Conservation (phyloP, 225 moss, liverwort and hornwort genomes). For the Marchantia paleacea region DNA sequence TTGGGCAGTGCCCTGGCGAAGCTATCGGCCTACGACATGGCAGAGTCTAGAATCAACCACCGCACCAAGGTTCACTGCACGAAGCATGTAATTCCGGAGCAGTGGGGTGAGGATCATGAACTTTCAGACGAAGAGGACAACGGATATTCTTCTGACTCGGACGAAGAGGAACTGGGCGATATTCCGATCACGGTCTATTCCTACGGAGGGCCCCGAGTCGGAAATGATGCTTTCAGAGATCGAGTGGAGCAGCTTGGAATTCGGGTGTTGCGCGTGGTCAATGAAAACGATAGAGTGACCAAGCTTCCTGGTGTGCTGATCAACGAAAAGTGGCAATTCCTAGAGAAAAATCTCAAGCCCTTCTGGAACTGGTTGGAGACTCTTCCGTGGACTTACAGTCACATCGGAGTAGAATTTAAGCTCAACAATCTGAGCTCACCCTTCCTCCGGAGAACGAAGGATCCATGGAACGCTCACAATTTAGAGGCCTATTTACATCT, state of each 20-base stretch:
- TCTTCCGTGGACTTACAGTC: slow-evolving; percentile 45
- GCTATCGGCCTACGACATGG: slow-evolving; percentile 68
- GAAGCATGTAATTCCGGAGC: neutral
- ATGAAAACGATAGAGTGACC: slow-evolving; percentile 48
- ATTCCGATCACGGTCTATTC: slow-evolving; percentile 60
- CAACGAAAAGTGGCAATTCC: slow-evolving; percentile 6
- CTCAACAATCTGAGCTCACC: slow-evolving; percentile 49
- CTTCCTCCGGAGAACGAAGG: slow-evolving; percentile 29
- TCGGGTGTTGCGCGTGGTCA: slow-evolving; percentile 51
- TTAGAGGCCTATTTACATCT: slow-evolving; percentile 69
- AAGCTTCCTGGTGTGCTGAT: slow-evolving; percentile 47
- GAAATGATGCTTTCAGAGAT: slow-evolving; percentile 56
- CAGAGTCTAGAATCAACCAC: slow-evolving; percentile 37
- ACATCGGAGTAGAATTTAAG: slow-evolving; percentile 44
- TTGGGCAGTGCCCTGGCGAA: slow-evolving; percentile 62
- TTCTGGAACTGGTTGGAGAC: neutral
- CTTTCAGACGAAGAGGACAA: neutral
- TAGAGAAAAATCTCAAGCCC: neutral
- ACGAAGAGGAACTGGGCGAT: neutral
- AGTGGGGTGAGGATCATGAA: neutral
- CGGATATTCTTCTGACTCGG: neutral
- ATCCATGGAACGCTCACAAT: slow-evolving; percentile 48
- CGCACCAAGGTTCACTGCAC: neutral
- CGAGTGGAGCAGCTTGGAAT: slow-evolving; percentile 56
- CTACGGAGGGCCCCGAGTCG: slow-evolving; percentile 60